Conservation (phyloP, 208 protist species). For the Leishmania amazonensis region DNA sequence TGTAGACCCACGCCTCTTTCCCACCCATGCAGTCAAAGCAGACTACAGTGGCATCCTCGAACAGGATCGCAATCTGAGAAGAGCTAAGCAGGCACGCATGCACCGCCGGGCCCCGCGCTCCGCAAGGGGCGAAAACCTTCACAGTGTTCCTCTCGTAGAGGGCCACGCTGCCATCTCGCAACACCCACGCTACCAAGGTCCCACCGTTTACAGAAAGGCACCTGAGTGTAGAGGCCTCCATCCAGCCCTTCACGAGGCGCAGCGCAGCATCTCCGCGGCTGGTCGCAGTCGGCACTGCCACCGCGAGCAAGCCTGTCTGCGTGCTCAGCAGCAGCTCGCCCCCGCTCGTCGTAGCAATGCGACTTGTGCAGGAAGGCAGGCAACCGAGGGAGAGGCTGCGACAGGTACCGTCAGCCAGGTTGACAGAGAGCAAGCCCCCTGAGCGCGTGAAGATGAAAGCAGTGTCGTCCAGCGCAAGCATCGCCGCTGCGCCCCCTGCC, state of each 20-base stretch:
- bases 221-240: constrained; percentile 6
- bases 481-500: neutral
- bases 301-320: constrained; percentile 7
- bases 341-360: neutral
- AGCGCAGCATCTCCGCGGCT: neutral
- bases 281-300: neutral
- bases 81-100: constrained; percentile 16
- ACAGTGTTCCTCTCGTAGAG: constrained; percentile 4
- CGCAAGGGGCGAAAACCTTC: neutral
- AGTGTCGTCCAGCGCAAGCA: constrained; percentile 5
- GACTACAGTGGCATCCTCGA: constrained; percentile 9
- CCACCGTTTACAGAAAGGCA: constrained; percentile 12
- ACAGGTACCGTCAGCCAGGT: constrained; percentile 7
- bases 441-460: constrained; percentile 11
- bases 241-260: constrained; percentile 22
- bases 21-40: constrained; percentile 13
- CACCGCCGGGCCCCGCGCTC: constrained; percentile 1
- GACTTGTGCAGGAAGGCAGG: neutral
- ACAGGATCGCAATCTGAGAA: constrained; percentile 17
- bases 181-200: constrained; percentile 14
- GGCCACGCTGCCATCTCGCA: constrained; percentile 24
- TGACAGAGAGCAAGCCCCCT: constrained; percentile 12
- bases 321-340: constrained; percentile 13
- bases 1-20: constrained; percentile 16
- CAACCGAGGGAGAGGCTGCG: neutral